A percentile compares a stretch with the other conserved stretches of the same genome.
Conservation (phyloP, 805 yeast species). For the Kluyveromyces nonfermentans region DNA sequence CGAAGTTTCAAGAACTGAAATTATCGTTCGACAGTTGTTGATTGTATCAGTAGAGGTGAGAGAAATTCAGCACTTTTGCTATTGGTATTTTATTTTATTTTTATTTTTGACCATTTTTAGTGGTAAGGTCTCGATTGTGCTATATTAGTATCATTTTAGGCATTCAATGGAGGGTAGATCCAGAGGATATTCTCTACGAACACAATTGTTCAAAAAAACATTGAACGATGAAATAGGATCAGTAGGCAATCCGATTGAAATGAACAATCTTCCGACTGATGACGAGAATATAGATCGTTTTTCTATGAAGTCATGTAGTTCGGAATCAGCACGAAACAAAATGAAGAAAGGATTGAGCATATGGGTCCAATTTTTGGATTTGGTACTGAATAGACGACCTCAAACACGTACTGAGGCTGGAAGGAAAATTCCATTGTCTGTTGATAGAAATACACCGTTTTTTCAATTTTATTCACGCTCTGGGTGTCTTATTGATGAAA, state of each 20-base stretch:
- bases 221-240: constrained; percentile 17
- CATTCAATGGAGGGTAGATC: constrained; percentile 1
- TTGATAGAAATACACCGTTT: constrained; percentile 30
- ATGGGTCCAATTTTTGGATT: constrained; percentile 10
- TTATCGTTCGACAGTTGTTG: too few relatives aligned
- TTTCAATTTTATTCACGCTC: constrained; percentile 10
- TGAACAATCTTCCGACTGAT: constrained; percentile 4
- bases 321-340: neutral
- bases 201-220: constrained; percentile 28
- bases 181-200: constrained; percentile 25
- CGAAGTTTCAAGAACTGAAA: neutral
- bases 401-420: constrained; percentile 56
- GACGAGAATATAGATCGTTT: constrained; percentile 10
- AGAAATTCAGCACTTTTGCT: too few relatives aligned
- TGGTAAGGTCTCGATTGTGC: too few relatives aligned
- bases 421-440: constrained; percentile 59
- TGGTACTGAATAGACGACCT: constrained; percentile 37
- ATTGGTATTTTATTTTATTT: too few relatives aligned
- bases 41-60: neutral
- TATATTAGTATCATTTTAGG: neutral
- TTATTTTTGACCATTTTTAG: too few relatives aligned
- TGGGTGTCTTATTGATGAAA: constrained; percentile 52
- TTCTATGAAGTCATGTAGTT: neutral
- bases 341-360: neutral
- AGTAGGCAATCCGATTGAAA: neutral